phyloP scores from a whole-genome alignment of 352 stramenopile genomes.

The Phytophthora constricta region DNA sequence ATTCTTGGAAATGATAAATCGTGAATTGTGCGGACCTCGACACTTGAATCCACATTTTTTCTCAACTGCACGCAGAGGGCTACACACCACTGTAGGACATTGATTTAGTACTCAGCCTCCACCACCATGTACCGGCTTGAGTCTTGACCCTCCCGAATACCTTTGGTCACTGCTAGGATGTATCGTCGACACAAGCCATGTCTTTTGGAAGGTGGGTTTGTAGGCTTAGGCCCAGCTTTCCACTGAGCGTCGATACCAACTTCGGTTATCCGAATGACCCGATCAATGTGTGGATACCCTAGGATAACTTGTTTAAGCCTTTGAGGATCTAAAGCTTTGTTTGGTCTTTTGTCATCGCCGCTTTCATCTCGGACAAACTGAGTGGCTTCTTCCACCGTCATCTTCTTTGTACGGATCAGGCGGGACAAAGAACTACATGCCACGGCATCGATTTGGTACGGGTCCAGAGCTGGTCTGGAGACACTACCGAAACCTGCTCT shows the following conservation, averaged over 20 bases:
- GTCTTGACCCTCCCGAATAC: constrained; percentile 20
- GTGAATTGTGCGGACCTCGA: constrained; percentile 22
- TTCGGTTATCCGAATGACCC: neutral
- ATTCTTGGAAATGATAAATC: constrained; percentile 19
- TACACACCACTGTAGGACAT: constrained; percentile 14
- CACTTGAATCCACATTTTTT: constrained; percentile 11
- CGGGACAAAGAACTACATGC: neutral
- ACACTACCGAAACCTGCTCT: neutral
- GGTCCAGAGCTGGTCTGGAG: neutral
- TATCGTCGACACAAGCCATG: constrained; percentile 10
- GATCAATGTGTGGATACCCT: constrained; percentile 8
- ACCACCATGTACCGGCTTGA: constrained; percentile 23
- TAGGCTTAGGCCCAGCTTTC: neutral
- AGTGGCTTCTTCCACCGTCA: constrained; percentile 10
- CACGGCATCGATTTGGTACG: neutral
- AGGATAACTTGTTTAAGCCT: neutral
- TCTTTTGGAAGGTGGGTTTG: constrained; percentile 2
- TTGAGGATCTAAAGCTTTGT: constrained; percentile 13
- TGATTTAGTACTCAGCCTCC: constrained; percentile 3
- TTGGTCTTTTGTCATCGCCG: constrained; percentile 4
- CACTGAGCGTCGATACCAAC: constrained; percentile 5
- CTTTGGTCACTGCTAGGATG: constrained; percentile 5
- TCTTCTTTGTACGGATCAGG: neutral
- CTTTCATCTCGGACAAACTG: constrained; percentile 9
- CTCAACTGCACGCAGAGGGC: constrained; percentile 17